Percentiles rank a stretch among this genome's conserved stretches.
These are phyloP conservation scores for Fusarium sp. DNA, from an alignment of 2,329 filamentous ascomycete genomes.

Conservation along the genomic window DNA sequence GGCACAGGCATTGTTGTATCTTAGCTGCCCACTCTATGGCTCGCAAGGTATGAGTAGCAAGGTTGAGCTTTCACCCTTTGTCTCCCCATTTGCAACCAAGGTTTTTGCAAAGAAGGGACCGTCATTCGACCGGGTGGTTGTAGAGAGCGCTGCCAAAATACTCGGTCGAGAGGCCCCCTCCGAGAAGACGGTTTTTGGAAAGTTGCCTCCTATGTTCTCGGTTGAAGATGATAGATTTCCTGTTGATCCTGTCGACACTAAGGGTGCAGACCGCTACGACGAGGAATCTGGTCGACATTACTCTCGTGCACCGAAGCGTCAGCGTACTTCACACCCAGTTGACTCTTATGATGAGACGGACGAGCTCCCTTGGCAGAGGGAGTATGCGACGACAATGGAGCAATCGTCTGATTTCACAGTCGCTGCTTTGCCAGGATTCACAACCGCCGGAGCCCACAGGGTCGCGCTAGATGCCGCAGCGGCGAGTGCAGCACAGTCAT, in stretches of 20 bases:
- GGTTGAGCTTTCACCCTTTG: slow-evolving; percentile 79
- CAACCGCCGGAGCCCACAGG: slow-evolving; percentile 71
- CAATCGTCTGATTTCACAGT: slow-evolving; percentile 71
- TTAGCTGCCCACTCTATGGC: slow-evolving; percentile 83
- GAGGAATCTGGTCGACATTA: slow-evolving; percentile 37
- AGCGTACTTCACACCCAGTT: slow-evolving; percentile 44
- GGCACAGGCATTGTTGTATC: slow-evolving; percentile 86
- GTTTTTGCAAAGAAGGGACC: slow-evolving; percentile 75
- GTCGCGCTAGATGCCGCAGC: slow-evolving; percentile 53
- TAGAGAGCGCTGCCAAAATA: slow-evolving; percentile 80
- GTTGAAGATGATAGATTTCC: slow-evolving; percentile 80
- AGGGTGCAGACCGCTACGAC: slow-evolving; percentile 47
- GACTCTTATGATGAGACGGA: slow-evolving; percentile 31
- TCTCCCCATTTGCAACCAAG: slow-evolving; percentile 64
- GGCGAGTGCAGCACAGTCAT: slow-evolving; percentile 34
- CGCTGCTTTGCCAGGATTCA: slow-evolving; percentile 71
- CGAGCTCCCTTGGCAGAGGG: slow-evolving; percentile 58
- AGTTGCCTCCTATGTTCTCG: slow-evolving; percentile 67
- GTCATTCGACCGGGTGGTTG: slow-evolving; percentile 72
- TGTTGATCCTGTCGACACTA: slow-evolving; percentile 67
- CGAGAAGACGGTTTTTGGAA: slow-evolving; percentile 67
- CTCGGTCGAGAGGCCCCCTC: slow-evolving; percentile 74
- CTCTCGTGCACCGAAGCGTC: slow-evolving; percentile 50
- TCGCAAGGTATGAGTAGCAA: slow-evolving; percentile 70
- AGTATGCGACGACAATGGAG: slow-evolving; percentile 75